Percentiles rank a stretch among this genome's conserved stretches.
Evolutionary conservation across 371 early-diverging fungal species (phyloP).

Genomic region (Apophysomyces ossiformis): DNA sequence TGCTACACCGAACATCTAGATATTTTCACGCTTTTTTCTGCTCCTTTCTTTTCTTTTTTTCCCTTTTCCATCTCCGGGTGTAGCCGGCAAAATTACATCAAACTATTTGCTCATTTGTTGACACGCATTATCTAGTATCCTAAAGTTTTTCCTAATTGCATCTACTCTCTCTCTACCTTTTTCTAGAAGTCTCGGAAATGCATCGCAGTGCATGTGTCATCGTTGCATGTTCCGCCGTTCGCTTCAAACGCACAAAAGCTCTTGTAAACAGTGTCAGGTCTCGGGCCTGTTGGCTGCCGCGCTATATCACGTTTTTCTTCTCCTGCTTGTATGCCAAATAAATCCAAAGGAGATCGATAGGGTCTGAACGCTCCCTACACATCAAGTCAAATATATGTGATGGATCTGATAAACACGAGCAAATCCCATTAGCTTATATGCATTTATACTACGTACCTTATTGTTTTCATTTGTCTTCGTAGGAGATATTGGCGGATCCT

Average conservation of each 20-base stretch:
- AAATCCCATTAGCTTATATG: slow-evolving; percentile 1
- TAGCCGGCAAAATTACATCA: no score
- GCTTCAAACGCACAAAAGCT: slow-evolving; percentile 25
- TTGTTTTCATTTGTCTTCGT: background rate
- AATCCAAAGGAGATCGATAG: slow-evolving; percentile 20
- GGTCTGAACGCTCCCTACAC: slow-evolving; percentile 25
- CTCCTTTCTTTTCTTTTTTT: no score
- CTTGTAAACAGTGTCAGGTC: slow-evolving; percentile 7
- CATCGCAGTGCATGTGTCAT: slow-evolving; percentile 28
- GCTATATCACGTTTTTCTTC: slow-evolving; percentile 4
- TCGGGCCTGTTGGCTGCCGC: background rate
- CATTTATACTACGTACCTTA: slow-evolving; percentile 9
- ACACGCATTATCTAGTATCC: background rate
- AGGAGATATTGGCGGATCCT: background rate
- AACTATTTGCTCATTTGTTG: no score
- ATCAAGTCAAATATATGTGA: slow-evolving; percentile 10
- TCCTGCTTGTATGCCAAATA: slow-evolving; percentile 7
- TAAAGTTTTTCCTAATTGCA: background rate
- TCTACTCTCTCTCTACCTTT: background rate
- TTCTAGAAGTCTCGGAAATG: slow-evolving; percentile 33
- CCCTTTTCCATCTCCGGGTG: no score
- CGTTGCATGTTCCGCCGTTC: slow-evolving; percentile 34
- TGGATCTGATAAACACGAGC: slow-evolving; percentile 6
- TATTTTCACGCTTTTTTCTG: no score
- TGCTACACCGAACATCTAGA: no score